These are phyloP conservation scores for Ormosia semicastrata DNA, from an alignment of 306 rosid genomes.

Conservation along the genomic window DNA sequence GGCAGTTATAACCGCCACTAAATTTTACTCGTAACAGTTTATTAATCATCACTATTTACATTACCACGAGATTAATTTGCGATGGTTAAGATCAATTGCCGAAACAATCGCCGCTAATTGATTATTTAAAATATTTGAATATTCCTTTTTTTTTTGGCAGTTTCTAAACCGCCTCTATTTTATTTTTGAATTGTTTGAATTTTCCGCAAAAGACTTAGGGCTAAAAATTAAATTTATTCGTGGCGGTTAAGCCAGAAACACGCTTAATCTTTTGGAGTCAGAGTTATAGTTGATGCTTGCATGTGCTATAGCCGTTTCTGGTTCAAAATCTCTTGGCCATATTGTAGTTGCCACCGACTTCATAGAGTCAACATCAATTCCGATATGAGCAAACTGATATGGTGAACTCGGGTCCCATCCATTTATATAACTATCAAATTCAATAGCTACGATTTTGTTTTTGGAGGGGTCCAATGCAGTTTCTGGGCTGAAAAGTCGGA, in stretches of 20 bases:
- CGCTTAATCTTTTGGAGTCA: background rate
- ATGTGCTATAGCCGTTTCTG: background rate
- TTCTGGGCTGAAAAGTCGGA: slow-evolving; percentile 34
- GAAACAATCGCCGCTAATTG: no score
- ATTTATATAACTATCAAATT: slow-evolving; percentile 32
- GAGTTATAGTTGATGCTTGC: slow-evolving; percentile 37
- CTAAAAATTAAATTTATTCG: slow-evolving; percentile 3
- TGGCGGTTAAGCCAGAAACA: slow-evolving; percentile 20
- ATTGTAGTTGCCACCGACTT: background rate
- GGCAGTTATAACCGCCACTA: no score
- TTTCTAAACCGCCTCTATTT: no score
- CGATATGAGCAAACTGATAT: slow-evolving; percentile 20
- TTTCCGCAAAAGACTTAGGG: no score
- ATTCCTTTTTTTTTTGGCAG: no score
- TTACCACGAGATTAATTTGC: no score
- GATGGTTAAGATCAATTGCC: no score
- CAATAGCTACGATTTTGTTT: slow-evolving; percentile 26
- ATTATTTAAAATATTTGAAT: no score
- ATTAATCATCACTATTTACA: no score
- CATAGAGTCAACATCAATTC: slow-evolving; percentile 34
- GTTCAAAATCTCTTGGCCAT: slow-evolving; percentile 14
- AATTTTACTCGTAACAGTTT: no score
- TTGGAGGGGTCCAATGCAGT: background rate
- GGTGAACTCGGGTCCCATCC: slow-evolving; percentile 8
- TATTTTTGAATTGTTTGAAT: no score